Percentiles rank a stretch among this genome's conserved stretches.
These are phyloP conservation scores for Pythium rhizo-oryzae DNA, from an alignment of 352 stramenopile genomes.

Conservation along the genomic window DNA sequence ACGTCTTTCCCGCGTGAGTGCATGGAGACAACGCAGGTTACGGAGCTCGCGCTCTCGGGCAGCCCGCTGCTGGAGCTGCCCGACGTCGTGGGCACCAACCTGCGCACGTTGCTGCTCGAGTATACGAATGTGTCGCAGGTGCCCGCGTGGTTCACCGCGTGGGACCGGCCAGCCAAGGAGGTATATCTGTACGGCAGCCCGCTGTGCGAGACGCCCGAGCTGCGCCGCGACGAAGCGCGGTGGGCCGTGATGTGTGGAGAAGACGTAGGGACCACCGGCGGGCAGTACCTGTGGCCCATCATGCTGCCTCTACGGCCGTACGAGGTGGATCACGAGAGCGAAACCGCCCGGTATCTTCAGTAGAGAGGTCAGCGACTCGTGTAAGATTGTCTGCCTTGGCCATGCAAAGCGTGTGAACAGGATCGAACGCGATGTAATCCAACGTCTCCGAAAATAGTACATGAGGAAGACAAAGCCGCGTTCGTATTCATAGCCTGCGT, in stretches of 20 bases:
- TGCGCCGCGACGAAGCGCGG: neutral
- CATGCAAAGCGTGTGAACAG: too few relatives aligned
- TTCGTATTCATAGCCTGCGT: too few relatives aligned
- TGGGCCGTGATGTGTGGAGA: neutral
- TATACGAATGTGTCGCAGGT: neutral
- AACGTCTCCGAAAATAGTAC: too few relatives aligned
- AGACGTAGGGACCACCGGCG: neutral
- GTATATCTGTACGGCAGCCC: neutral
- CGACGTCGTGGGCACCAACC: neutral
- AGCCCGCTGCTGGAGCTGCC: neutral
- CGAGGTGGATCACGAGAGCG: neutral
- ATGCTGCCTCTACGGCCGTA: neutral
- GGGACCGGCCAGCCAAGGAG: neutral
- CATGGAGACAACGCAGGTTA: neutral
- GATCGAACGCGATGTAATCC: too few relatives aligned
- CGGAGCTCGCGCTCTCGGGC: neutral
- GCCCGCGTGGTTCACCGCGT: neutral
- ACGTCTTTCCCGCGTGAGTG: neutral
- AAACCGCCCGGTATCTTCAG: neutral
- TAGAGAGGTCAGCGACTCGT: too few relatives aligned
- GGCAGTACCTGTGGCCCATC: neutral
- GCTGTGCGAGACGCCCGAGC: neutral
- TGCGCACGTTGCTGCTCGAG: neutral
- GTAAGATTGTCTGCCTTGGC: too few relatives aligned
- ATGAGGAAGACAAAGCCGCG: too few relatives aligned